phyloP scores from a whole-genome alignment of 306 rosid species.

The Arachis stenosperma region DNA sequence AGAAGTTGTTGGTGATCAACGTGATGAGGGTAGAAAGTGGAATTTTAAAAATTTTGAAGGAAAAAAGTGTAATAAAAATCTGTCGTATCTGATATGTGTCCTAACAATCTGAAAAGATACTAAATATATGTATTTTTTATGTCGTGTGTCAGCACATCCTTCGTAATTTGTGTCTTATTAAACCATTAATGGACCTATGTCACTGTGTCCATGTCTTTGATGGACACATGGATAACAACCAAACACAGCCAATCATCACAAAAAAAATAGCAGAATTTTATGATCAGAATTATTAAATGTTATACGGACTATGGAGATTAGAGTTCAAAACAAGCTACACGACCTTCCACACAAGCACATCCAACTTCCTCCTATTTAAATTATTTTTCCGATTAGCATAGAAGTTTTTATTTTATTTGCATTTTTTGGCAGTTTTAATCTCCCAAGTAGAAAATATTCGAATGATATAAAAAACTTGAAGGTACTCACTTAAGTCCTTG shows the following conservation, averaged over 20 bases:
- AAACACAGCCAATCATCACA: neutral
- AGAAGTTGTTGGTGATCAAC: too few species aligned
- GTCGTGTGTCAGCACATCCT: too few species aligned
- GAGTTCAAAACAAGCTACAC: conserved; percentile 8
- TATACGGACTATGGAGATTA: neutral
- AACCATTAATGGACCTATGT: too few species aligned
- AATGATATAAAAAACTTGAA: neutral
- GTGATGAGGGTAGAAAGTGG: too few species aligned
- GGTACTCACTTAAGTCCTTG: conserved; percentile 97
- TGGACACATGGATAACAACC: too few species aligned
- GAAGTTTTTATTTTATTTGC: conserved; percentile 26
- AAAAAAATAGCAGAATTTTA: neutral
- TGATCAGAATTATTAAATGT: neutral
- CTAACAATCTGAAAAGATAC: too few species aligned
- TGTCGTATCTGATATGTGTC: too few species aligned
- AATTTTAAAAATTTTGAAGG: too few species aligned
- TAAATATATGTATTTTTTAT: too few species aligned
- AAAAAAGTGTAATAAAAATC: too few species aligned
- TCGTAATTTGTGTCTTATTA: too few species aligned
- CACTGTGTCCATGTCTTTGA: too few species aligned
- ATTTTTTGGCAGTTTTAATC: conserved; percentile 26
- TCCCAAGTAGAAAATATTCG: conserved; percentile 24
- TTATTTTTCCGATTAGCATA: neutral
- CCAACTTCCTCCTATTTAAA: neutral
- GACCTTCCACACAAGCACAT: conserved; percentile 1